Percentiles rank a stretch among this genome's conserved stretches.
These are phyloP conservation scores for Paraphaeosphaeria minitans DNA, from an alignment of 2,329 filamentous ascomycete genomes.

Conservation along the genomic window DNA sequence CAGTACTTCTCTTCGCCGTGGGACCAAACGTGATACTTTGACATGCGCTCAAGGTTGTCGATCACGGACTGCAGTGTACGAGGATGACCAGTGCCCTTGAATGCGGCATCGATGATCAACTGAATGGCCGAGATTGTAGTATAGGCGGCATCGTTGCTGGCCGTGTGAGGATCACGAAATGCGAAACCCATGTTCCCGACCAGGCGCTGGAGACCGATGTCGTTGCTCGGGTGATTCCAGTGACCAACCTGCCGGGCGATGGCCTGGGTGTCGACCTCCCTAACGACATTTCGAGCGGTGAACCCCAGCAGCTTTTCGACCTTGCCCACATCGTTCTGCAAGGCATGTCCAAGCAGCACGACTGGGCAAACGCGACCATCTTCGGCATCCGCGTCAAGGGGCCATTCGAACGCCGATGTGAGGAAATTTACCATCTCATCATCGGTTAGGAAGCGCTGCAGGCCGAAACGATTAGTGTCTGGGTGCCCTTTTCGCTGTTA, in stretches of 20 bases:
- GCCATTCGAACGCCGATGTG: neutral
- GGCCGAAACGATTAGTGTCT: conserved; percentile 27
- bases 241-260: conserved; percentile 18
- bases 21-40: neutral
- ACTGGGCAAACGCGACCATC: conserved; percentile 21
- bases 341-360: conserved; percentile 30
- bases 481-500: conserved; percentile 6
- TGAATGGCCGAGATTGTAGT: conserved; percentile 32
- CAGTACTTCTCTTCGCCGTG: neutral
- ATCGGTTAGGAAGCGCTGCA: conserved; percentile 23
- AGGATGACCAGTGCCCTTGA: neutral
- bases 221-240: conserved; percentile 13
- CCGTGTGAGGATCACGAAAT: conserved; percentile 28
- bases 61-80: neutral
- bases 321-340: conserved; percentile 27
- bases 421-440: neutral
- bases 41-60: neutral
- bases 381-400: neutral
- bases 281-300: conserved; percentile 22
- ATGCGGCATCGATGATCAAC: conserved; percentile 5
- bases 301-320: conserved; percentile 22
- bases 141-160: conserved; percentile 27
- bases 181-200: conserved; percentile 17
- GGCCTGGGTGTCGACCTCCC: conserved; percentile 31
- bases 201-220: conserved; percentile 19